A percentile compares a stretch with the other conserved stretches of the same genome.
Conservation (phyloP, 208 protist genomes). For the Trypanosoma lewisi region DNA sequence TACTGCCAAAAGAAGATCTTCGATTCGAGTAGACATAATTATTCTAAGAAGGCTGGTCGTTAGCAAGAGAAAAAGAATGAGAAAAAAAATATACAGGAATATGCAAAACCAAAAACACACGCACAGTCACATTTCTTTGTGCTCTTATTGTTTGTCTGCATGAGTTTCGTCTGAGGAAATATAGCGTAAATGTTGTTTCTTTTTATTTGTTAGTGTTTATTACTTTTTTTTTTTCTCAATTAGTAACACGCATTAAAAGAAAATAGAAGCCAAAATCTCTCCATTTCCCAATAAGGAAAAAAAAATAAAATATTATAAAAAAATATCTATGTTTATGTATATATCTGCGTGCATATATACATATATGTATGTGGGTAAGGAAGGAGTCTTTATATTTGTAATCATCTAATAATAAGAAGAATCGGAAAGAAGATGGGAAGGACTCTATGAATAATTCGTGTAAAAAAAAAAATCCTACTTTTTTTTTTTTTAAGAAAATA, state of each 20-base stretch:
- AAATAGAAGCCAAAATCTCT: slow-evolving; percentile 1
- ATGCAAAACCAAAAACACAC: background rate
- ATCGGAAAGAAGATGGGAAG: slow-evolving; percentile 1
- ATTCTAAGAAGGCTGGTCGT: background rate
- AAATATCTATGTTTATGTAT: background rate
- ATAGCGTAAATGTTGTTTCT: too few relatives aligned
- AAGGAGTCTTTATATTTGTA: background rate
- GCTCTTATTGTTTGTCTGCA: too few relatives aligned
- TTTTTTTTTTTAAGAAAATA: slow-evolving; percentile 22
- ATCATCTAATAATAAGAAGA: background rate
- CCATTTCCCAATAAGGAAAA: background rate
- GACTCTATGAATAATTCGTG: background rate
- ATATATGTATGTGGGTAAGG: too few relatives aligned
- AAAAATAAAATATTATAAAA: slow-evolving; percentile 3
- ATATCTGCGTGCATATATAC: too few relatives aligned
- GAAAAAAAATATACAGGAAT: slow-evolving; percentile 1
- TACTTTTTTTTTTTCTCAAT: too few relatives aligned
- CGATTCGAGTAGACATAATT: slow-evolving; percentile 15
- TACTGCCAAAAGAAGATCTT: slow-evolving; percentile 17
- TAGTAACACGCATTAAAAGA: background rate
- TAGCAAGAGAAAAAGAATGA: background rate
- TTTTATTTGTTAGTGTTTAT: too few relatives aligned
- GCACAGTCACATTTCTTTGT: too few relatives aligned
- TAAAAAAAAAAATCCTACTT: background rate
- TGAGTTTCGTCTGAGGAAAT: too few relatives aligned